Evolutionary conservation across 495 filamentous ascomycete genomes (phyloP), one percentile per base, ranked within the genome.

Genomic region (Parmelia sp.): DNA sequence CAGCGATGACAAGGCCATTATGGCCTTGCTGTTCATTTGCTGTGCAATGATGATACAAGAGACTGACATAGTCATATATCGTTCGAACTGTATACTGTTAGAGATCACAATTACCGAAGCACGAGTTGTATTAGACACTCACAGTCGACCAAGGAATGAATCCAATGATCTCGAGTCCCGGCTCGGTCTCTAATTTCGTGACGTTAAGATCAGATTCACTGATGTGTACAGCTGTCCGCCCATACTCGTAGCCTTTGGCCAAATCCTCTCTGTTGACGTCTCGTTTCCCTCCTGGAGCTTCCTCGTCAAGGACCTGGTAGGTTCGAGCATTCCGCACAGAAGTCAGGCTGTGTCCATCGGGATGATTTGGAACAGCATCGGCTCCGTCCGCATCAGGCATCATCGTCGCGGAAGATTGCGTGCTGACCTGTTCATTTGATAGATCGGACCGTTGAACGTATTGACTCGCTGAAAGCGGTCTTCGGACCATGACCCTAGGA

Each of bases 241-340:
- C 95, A 74, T 97, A 99, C 70, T 90, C 88, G 71, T 94, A 99
- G 0, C 95, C 95, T 71, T 90, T 96, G 40, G 90, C 92, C 42
- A 97, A 80, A 40, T 94, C 87, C 17, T 95, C 92, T 37, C 84
- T 84, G 12, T 87, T 84, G 37, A 99, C 87, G 59, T 97, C 92
- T 62, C 81, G 81, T 75, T 95, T 97, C 7, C 90, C 89, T 37
- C 91, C 91, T 3, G 86, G 83, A 17, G 83, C 86, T 42, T 80
- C 77, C 17, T 88, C 81, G 68, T 96, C 90, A 35, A 83, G 79
- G 64, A 97, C 82, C 69, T 89, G 86, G 74, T 97, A 99, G 1
- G 82, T 84, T 45, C 90, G 81, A n/a, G 86, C 76, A 55, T 82
- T 87, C 66, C 86, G 86, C 44, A 96, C 89, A 23, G 79, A 74